Percentiles rank a stretch among this genome's conserved stretches.
phyloP scores from a whole-genome alignment of 2,329 filamentous ascomycete species.

The Colletotrichum phormii region DNA sequence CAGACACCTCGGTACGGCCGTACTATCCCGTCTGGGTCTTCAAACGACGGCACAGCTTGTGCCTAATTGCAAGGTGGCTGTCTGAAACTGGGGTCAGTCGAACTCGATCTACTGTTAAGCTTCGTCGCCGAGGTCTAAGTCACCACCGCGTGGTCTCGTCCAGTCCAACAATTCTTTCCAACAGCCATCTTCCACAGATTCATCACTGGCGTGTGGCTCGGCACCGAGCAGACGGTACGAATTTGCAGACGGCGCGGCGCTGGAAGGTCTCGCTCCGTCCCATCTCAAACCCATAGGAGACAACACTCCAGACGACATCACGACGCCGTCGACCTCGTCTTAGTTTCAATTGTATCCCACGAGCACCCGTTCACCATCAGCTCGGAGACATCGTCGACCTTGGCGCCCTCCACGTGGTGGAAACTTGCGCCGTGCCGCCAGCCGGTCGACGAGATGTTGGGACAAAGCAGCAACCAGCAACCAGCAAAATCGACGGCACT shows the following conservation, averaged over 20 bases:
- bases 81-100: not conserved
- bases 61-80: constrained; percentile 6
- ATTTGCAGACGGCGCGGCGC: not conserved
- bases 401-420: constrained; percentile 20
- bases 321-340: not conserved
- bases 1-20: not conserved
- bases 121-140: not conserved
- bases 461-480: too few relatives aligned
- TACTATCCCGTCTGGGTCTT: not conserved
- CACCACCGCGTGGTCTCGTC: not conserved
- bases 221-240: constrained; percentile 10
- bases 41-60: constrained; percentile 5
- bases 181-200: not conserved
- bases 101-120: not conserved
- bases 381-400: not conserved
- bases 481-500: not conserved
- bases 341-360: not conserved
- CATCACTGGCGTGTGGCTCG: constrained; percentile 1
- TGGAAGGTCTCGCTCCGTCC: constrained; percentile 1
- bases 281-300: not conserved
- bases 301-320: not conserved
- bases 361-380: not conserved
- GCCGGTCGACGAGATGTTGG: not conserved
- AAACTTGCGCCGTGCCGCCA: constrained; percentile 6
- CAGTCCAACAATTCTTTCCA: not conserved